Conservation (phyloP, 2,329 filamentous ascomycete species). For the Blastomyces gilchristii region DNA sequence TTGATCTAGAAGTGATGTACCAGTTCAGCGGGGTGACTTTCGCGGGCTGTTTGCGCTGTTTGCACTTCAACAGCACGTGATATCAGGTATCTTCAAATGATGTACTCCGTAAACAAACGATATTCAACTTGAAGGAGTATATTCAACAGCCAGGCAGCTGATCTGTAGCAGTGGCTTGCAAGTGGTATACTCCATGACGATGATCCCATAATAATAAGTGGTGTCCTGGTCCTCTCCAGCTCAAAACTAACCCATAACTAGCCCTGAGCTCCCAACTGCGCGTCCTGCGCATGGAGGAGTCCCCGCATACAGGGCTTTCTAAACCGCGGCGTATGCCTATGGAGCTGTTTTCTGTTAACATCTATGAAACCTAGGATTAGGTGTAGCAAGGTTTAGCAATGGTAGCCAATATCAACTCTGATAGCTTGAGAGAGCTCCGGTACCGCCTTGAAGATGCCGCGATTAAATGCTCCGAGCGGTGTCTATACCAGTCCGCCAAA, state of each 20-base stretch:
- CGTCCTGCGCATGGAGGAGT: background rate
- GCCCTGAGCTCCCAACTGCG: background rate
- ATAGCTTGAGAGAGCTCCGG: constrained; percentile 49
- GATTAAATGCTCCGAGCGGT: constrained; percentile 84
- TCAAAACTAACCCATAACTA: background rate
- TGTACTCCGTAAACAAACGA: background rate
- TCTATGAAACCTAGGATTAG: background rate
- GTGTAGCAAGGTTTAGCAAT: constrained; percentile 17
- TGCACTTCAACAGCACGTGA: constrained; percentile 11
- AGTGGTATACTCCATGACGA: background rate
- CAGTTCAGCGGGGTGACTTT: background rate
- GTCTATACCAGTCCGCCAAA: constrained; percentile 92
- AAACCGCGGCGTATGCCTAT: background rate
- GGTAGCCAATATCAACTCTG: constrained; percentile 28
- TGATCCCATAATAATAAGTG: background rate
- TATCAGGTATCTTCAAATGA: too few relatives aligned
- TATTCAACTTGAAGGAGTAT: background rate
- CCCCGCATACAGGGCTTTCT: too few relatives aligned
- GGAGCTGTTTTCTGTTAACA: background rate
- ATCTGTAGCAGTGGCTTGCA: background rate
- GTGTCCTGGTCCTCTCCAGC: background rate
- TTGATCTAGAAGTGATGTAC: background rate
- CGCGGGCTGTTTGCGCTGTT: constrained; percentile 24
- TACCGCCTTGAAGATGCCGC: constrained; percentile 73
- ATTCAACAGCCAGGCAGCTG: background rate